Evolutionary conservation across 2,329 filamentous ascomycete species (phyloP).

Genomic region (Triangularia setosa): DNA sequence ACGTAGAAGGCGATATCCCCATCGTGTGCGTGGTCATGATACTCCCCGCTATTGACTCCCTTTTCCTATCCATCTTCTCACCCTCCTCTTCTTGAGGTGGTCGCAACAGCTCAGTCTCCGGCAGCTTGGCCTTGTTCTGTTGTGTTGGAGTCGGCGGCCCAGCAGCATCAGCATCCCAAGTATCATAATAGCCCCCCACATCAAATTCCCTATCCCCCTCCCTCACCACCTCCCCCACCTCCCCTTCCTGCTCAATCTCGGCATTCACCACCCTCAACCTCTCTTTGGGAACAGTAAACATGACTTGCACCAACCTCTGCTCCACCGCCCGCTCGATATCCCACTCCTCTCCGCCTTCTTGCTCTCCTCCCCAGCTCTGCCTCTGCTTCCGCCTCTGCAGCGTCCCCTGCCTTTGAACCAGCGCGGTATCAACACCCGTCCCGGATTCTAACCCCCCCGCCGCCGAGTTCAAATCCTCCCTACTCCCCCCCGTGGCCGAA

Average conservation of each 20-base stretch:
- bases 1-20: constrained; percentile 19
- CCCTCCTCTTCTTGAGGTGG: neutral
- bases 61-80: neutral
- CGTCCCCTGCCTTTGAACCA: constrained; percentile 35
- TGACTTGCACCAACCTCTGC: constrained; percentile 70
- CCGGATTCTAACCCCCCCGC: constrained; percentile 29
- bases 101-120: neutral
- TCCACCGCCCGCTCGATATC: constrained; percentile 72
- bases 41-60: constrained; percentile 4
- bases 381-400: constrained; percentile 50
- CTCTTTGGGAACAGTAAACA: constrained; percentile 91
- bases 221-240: constrained; percentile 37
- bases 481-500: constrained; percentile 13
- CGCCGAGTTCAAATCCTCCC: constrained; percentile 15
- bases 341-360: constrained; percentile 58
- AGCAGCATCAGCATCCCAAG: neutral
- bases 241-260: constrained; percentile 47
- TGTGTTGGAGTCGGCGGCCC: neutral
- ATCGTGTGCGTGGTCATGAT: neutral
- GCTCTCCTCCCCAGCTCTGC: constrained; percentile 48
- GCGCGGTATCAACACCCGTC: constrained; percentile 29
- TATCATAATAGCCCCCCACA: neutral
- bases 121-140: neutral
- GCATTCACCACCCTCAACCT: constrained; percentile 86
- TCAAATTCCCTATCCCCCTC: constrained; percentile 31